phyloP scores from a whole-genome alignment of 768 basidiomycete genomes.

The Auricularia cornea region DNA sequence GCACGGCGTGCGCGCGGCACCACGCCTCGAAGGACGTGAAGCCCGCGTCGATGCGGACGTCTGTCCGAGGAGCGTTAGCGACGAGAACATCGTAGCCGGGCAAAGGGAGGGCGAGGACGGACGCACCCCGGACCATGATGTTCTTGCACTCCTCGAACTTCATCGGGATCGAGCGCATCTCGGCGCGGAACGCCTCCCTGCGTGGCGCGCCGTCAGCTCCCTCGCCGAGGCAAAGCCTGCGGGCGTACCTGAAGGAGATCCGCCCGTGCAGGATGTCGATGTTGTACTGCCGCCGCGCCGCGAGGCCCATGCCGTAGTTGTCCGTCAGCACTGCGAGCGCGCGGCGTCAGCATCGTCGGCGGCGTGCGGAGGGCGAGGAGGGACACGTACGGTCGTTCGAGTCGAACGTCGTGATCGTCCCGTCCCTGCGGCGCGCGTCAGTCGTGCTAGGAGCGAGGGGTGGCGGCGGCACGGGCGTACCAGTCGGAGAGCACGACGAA shows the following conservation, averaged over 20 bases:
- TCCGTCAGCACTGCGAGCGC: slow-evolving; percentile 79
- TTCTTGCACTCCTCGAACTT: slow-evolving; percentile 82
- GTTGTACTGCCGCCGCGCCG: slow-evolving; percentile 66
- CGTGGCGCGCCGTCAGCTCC: no score
- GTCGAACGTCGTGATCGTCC: slow-evolving; percentile 87
- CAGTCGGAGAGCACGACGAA: slow-evolving; percentile 89
- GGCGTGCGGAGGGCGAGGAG: neutral
- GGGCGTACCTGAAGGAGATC: slow-evolving; percentile 55
- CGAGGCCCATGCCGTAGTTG: slow-evolving; percentile 76
- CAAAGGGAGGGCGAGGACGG: no score
- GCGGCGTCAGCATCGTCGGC: neutral
- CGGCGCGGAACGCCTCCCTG: slow-evolving; percentile 29
- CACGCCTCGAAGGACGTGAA: slow-evolving; percentile 86
- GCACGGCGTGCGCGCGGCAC: slow-evolving; percentile 73
- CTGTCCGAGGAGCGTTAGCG: slow-evolving; percentile 29
- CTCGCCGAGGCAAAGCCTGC: no score
- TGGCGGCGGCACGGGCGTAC: slow-evolving; percentile 37
- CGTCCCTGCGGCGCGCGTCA: slow-evolving; percentile 49
- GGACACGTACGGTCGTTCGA: slow-evolving; percentile 75
- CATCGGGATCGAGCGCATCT: slow-evolving; percentile 82
- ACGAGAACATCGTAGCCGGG: neutral
- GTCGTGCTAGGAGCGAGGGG: no score
- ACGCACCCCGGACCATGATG: slow-evolving; percentile 34
- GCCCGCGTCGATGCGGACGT: slow-evolving; percentile 78
- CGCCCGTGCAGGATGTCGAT: slow-evolving; percentile 58